Evolutionary conservation across 345 rosid species (phyloP), one percentile per base, ranked within the genome.

Genomic region (Conringia planisiliqua): DNA sequence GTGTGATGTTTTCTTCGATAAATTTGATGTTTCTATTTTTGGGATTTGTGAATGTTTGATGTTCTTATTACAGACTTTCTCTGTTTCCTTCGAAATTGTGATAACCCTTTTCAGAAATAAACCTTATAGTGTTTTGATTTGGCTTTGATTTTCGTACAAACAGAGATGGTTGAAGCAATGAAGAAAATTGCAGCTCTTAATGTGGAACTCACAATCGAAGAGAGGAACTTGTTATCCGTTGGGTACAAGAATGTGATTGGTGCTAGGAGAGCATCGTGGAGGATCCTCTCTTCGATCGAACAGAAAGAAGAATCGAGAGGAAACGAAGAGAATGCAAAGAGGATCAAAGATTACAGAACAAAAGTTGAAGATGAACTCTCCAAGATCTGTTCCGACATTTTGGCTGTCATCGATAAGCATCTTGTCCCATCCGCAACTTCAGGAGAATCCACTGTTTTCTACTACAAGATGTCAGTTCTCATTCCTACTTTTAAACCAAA

Each of bases 241-340:
- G 97, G 94, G 2, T 92, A 92, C 79, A 92, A 90, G 80, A 92
- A 92, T 70, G 92, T 92, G 62, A 92, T 90, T 68, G 96, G 97
- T 33, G 83, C 91, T 12, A 87, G 96, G 71, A 90, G 96, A 59
- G 89, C 92, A 0, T 86, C 88, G 1, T 86, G 89, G 92, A 71
- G 90, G 73, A 86, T 88, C 46, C 76, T 92, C 35, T 90, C 96
- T 59, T 88, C 91, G 51, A 86, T 92, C 6, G 96, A 92, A 55
- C 94, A 90, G 84, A 90, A 87, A 84, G 98, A 92, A 83, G 96
- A 85, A 68, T 71, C 86, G 17, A 89, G 77, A 72, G 93, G 98
- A 24, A 86, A 89, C 13, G 83, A 92, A 38, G 86, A 83, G 27
- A 84, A 92, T 72, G 91, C 71, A 55, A 90, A 82, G 83, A 86